Conservation (phyloP, 192 early-diverging fungal genomes). For the Coemansia sp. region DNA sequence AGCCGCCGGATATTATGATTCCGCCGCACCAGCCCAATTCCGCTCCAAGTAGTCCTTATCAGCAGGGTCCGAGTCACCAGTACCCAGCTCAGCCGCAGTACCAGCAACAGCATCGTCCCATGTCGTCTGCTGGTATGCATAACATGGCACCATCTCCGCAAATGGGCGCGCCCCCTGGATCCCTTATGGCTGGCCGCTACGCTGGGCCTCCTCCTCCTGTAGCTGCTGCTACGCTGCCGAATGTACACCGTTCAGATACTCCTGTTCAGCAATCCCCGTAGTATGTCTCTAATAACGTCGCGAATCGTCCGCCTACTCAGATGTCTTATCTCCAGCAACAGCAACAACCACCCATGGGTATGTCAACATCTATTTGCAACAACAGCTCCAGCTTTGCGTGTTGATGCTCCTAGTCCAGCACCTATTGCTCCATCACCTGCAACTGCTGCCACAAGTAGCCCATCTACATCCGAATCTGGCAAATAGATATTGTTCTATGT, state of each 20-base stretch:
- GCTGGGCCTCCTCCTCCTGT: no score
- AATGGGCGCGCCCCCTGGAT: not conserved
- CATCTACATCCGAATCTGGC: slow-evolving; percentile 23
- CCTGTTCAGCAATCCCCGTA: slow-evolving; percentile 8
- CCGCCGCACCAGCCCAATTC: slow-evolving; percentile 16
- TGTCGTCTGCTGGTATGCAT: slow-evolving; percentile 2
- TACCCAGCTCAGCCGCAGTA: not conserved
- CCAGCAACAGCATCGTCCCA: slow-evolving; percentile 3
- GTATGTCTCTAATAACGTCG: not conserved
- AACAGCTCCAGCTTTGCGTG: slow-evolving; percentile 14
- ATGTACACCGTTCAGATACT: slow-evolving; percentile 25
- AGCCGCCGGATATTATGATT: slow-evolving; percentile 20
- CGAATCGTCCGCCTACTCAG: not conserved
- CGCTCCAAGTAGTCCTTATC: not conserved
- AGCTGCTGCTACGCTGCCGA: not conserved
- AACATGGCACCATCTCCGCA: not conserved
- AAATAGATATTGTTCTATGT: slow-evolving; percentile 56
- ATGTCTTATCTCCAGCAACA: not conserved
- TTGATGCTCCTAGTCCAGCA: slow-evolving; percentile 9
- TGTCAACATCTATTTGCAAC: slow-evolving; percentile 29
- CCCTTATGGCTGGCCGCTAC: not conserved
- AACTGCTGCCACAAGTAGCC: not conserved
- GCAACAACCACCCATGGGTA: not conserved
- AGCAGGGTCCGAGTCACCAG: not conserved
- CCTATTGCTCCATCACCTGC: not conserved